These are phyloP conservation scores for Ulmus americana DNA, from an alignment of 331 rosid species.

Conservation along the genomic window DNA sequence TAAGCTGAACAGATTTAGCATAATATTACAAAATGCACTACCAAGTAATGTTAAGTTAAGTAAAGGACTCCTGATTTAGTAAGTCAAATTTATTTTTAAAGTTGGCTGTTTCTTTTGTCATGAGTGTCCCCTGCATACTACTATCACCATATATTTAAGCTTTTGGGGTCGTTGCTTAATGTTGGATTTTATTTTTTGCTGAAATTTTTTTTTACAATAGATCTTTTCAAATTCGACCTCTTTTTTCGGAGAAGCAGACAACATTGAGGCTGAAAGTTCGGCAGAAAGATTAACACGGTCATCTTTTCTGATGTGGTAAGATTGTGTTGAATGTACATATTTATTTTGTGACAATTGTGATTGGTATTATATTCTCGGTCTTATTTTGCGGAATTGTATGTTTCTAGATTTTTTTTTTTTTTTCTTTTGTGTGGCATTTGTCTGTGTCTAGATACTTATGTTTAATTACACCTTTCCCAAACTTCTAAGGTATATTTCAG, in stretches of 20 bases:
- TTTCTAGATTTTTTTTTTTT: background rate
- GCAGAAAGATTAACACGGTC: constrained; percentile 48
- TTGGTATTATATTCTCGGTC: constrained; percentile 19
- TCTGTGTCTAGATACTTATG: constrained; percentile 7
- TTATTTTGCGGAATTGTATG: constrained; percentile 11
- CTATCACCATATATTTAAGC: constrained; percentile 23
- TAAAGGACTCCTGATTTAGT: background rate
- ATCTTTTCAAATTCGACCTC: constrained; percentile 55
- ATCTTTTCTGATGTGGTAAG: constrained; percentile 59
- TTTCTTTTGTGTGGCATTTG: background rate
- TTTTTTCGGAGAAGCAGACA: constrained; percentile 55
- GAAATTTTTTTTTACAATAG: constrained; percentile 48
- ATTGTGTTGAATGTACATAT: constrained; percentile 30
- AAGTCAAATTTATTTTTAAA: background rate
- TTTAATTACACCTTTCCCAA: background rate
- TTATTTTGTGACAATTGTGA: constrained; percentile 27
- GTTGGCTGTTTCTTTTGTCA: constrained; percentile 14
- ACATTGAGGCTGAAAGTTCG: constrained; percentile 48
- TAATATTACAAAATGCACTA: background rate
- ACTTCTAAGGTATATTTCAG: background rate
- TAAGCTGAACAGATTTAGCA: background rate
- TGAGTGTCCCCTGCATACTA: constrained; percentile 20
- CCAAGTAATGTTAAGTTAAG: background rate
- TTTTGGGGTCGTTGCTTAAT: constrained; percentile 22
- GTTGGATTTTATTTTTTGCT: constrained; percentile 41